Evolutionary conservation across 2,329 filamentous ascomycete species (phyloP).

Genomic region (Podosphaera aphanis): DNA sequence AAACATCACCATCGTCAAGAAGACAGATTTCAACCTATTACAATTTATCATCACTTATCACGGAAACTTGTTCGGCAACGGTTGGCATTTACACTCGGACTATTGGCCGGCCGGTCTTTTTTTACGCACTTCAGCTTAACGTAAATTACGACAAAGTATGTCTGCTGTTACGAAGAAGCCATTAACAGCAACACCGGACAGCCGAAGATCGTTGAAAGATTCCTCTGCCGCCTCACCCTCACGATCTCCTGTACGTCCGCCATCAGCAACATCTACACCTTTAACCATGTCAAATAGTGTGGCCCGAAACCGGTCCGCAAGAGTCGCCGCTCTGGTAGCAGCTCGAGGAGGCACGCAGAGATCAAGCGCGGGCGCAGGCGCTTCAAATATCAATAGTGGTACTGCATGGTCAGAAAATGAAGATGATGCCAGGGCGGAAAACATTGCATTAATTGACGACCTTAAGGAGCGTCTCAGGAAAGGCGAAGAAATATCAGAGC

Average conservation of each 20-base stretch:
- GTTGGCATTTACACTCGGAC: slow-evolving; percentile 2
- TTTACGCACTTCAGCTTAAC: slow-evolving; percentile 3
- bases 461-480: slow-evolving; percentile 61
- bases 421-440: slow-evolving; percentile 57
- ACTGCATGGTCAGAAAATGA: slow-evolving; percentile 26
- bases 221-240: slow-evolving; percentile 8
- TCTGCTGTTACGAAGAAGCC: slow-evolving; percentile 22
- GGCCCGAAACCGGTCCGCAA: slow-evolving; percentile 40
- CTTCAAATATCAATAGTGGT: slow-evolving; percentile 14
- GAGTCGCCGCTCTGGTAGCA: slow-evolving; percentile 42
- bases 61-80: not conserved
- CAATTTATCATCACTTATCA: not conserved
- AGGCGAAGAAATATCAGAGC: slow-evolving; percentile 54
- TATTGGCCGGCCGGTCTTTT: not conserved
- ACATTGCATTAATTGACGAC: slow-evolving; percentile 57
- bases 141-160: slow-evolving; percentile 12
- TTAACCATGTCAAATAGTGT: slow-evolving; percentile 13
- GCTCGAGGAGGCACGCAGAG: slow-evolving; percentile 48
- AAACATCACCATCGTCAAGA: not conserved
- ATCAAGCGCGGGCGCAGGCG: slow-evolving; percentile 20
- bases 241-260: slow-evolving; percentile 10
- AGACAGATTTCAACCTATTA: not conserved
- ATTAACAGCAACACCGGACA: slow-evolving; percentile 8
- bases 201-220: slow-evolving; percentile 14
- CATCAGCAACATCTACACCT: slow-evolving; percentile 11